A percentile compares a stretch with the other conserved stretches of the same genome.
These are phyloP conservation scores for Fusarium luffae DNA, from an alignment of 2,329 filamentous ascomycete species.

Conservation along the genomic window DNA sequence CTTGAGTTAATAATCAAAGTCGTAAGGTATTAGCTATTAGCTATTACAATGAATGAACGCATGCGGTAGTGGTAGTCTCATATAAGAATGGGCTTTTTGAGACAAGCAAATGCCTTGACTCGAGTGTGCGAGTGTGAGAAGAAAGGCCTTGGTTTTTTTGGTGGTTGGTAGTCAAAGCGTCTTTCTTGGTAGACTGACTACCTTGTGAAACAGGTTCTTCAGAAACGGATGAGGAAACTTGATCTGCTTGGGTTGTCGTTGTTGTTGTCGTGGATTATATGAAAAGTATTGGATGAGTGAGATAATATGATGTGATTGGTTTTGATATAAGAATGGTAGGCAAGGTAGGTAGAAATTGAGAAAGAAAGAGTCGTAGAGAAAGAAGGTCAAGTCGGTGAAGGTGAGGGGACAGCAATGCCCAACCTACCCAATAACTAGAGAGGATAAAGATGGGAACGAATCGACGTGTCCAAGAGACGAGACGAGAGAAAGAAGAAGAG, in stretches of 20 bases:
- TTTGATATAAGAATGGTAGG: constrained; percentile 7
- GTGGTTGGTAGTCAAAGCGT: constrained; percentile 27
- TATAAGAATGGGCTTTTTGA: constrained; percentile 30
- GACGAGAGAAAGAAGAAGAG: neutral
- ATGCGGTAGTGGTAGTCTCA: constrained; percentile 35
- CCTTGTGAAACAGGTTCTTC: constrained; percentile 22
- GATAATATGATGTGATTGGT: constrained; percentile 1
- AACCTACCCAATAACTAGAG: constrained; percentile 26
- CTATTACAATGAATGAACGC: constrained; percentile 28
- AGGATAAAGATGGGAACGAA: constrained; percentile 25
- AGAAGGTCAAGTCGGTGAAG: constrained; percentile 26
- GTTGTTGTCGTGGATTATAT: neutral
- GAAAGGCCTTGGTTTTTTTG: constrained; percentile 5
- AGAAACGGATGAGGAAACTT: constrained; percentile 28
- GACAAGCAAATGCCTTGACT: constrained; percentile 33
- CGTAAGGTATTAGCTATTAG: constrained; percentile 30
- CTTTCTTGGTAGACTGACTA: neutral
- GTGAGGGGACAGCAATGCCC: constrained; percentile 22
- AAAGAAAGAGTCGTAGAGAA: constrained; percentile 17
- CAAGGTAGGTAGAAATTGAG: neutral
- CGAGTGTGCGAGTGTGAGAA: neutral
- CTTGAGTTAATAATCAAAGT: neutral
- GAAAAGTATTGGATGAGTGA: neutral
- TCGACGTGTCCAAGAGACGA: constrained; percentile 13
- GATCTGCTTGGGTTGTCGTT: neutral